Percentiles rank a stretch among this genome's conserved stretches.
Conservation (phyloP, 768 basidiomycete genomes). For the Boletus reticuloceps region DNA sequence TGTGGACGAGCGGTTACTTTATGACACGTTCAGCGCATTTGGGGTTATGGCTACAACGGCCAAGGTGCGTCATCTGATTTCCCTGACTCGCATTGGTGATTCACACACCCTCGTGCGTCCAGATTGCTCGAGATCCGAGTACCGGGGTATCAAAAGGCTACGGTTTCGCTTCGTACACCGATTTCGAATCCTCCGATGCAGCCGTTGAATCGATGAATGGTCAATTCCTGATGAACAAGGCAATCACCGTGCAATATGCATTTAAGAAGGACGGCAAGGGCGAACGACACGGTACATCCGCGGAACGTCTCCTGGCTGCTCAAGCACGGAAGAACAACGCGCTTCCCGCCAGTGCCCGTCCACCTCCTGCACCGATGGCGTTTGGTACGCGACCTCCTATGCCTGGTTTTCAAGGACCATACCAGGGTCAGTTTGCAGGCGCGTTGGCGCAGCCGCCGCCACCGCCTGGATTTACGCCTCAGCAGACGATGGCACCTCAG, state of each 20-base stretch:
- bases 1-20: slow-evolving; percentile 89
- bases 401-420: slow-evolving; percentile 71
- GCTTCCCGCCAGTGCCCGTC: slow-evolving; percentile 71
- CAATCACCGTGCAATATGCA: slow-evolving; percentile 95
- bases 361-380: slow-evolving; percentile 71
- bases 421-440: slow-evolving; percentile 93
- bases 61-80: slow-evolving; percentile 47
- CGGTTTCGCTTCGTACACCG: slow-evolving; percentile 95
- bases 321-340: slow-evolving; percentile 97
- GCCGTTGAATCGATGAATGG: slow-evolving; percentile 97
- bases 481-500: slow-evolving; percentile 61
- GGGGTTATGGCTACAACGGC: slow-evolving; percentile 90
- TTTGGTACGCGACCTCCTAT: slow-evolving; percentile 66
- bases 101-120: slow-evolving; percentile 2
- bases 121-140: slow-evolving; percentile 91
- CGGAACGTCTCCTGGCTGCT: slow-evolving; percentile 93
- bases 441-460: slow-evolving; percentile 80
- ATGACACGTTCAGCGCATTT: slow-evolving; percentile 95
- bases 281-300: slow-evolving; percentile 93
- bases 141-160: slow-evolving; percentile 92
- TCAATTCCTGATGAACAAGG: slow-evolving; percentile 98
- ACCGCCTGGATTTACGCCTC: slow-evolving; percentile 74
- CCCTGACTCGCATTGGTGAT: neutral
- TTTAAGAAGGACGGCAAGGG: slow-evolving; percentile 99
- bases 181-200: slow-evolving; percentile 96